phyloP scores from a whole-genome alignment of 306 rosid species.

The Glycyrrhiza uralensis region DNA sequence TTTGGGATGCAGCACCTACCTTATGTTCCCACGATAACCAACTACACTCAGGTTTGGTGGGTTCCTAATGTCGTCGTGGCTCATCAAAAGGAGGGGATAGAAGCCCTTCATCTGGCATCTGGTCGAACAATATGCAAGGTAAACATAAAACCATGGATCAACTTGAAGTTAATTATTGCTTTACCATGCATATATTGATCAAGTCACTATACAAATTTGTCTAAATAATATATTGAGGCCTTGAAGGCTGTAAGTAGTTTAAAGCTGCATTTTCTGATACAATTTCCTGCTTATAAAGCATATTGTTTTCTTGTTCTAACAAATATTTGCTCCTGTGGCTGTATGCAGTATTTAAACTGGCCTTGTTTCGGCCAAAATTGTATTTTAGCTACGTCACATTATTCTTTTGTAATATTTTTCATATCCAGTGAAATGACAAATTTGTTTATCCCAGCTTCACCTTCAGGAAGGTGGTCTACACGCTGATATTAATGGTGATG shows the following conservation, averaged over 20 bases:
- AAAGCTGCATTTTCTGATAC: background rate
- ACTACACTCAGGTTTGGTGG: constrained; percentile 99
- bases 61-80: constrained; percentile 96
- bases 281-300: background rate
- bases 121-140: constrained; percentile 97
- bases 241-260: constrained; percentile 9
- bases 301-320: background rate
- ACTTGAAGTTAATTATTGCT: constrained; percentile 10
- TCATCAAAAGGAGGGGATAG: constrained; percentile 95
- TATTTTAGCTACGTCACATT: constrained; percentile 1
- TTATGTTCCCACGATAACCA: constrained; percentile 95
- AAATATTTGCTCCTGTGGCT: constrained; percentile 1
- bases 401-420: background rate
- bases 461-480: constrained; percentile 99
- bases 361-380: background rate
- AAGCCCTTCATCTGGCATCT: constrained; percentile 90
- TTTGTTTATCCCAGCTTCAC: constrained; percentile 70
- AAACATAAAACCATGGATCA: constrained; percentile 4
- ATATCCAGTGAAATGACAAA: constrained; percentile 23
- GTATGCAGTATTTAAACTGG: background rate
- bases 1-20: constrained; percentile 62
- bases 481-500: constrained; percentile 97
- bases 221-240: background rate
- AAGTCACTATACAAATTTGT: background rate
- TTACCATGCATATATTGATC: constrained; percentile 23